These are phyloP conservation scores for Colletotrichum noveboracense DNA, from an alignment of 2,329 filamentous ascomycete species.

Conservation along the genomic window DNA sequence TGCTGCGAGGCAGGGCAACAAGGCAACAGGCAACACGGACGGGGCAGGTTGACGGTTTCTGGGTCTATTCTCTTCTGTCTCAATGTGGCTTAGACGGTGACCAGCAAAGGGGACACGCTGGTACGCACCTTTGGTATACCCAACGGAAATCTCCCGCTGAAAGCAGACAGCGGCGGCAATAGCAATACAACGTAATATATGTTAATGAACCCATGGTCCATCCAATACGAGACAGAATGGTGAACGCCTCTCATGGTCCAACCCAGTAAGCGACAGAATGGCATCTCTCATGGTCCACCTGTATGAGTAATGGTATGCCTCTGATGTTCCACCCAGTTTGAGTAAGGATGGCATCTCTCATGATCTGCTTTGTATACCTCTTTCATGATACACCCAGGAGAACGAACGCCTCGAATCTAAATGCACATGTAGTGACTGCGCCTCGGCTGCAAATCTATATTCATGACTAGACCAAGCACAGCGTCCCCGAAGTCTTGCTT, in stretches of 20 bases:
- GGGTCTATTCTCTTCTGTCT: background rate
- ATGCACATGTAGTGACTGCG: background rate
- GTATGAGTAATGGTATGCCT: background rate
- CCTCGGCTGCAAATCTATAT: background rate
- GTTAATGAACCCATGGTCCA: background rate
- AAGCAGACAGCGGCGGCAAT: background rate
- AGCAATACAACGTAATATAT: background rate
- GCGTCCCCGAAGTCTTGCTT: conserved; percentile 35
- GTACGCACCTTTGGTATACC: background rate
- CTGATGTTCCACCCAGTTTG: background rate
- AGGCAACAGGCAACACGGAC: background rate
- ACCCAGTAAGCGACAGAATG: too few species aligned
- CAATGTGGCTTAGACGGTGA: background rate
- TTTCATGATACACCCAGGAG: background rate
- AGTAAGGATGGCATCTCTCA: background rate
- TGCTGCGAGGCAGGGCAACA: too few species aligned
- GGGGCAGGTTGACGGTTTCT: background rate
- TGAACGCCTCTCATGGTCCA: background rate
- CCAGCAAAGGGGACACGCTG: background rate
- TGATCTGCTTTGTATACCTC: background rate
- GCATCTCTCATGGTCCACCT: background rate
- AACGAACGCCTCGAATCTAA: background rate
- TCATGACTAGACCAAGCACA: conserved; percentile 39
- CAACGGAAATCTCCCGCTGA: background rate
- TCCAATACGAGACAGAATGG: background rate